Evolutionary conservation across 371 early-diverging fungal genomes (phyloP).

Genomic region (Apophysomyces elegans): DNA sequence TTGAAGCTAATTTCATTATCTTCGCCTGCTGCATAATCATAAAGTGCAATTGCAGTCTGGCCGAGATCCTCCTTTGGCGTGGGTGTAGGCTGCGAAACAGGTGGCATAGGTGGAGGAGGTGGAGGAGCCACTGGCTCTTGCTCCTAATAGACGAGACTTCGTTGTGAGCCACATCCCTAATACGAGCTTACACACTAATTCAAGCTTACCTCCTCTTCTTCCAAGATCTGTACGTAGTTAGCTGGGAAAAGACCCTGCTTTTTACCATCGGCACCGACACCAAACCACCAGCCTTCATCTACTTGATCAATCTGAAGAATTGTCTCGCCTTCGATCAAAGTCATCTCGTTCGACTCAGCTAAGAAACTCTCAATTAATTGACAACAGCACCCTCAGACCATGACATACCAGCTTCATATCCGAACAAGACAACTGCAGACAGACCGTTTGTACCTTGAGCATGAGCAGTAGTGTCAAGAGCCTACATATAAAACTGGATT

Average conservation of each 20-base stretch:
- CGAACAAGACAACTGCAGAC: constrained; percentile 73
- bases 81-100: constrained; percentile 24
- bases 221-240: constrained; percentile 77
- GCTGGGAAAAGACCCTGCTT: constrained; percentile 89
- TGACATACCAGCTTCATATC: constrained; percentile 67
- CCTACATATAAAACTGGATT: constrained; percentile 17
- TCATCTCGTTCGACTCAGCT: constrained; percentile 87
- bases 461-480: constrained; percentile 29
- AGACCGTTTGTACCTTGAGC: constrained; percentile 19
- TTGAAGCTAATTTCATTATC: constrained; percentile 86
- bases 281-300: constrained; percentile 93
- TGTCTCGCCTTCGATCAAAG: constrained; percentile 81
- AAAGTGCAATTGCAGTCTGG: constrained; percentile 69
- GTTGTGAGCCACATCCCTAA: no score
- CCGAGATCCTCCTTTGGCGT: constrained; percentile 30
- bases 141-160: not conserved
- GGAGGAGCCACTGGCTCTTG: constrained; percentile 22
- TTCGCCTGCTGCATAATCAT: constrained; percentile 88
- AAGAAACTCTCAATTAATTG: no score
- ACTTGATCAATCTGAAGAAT: constrained; percentile 71
- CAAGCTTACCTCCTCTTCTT: constrained; percentile 41
- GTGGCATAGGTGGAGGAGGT: constrained; percentile 20
- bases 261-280: constrained; percentile 75
- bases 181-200: no score
- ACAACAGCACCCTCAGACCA: no score